Percentiles rank a stretch among this genome's conserved stretches.
Evolutionary conservation across 2,329 filamentous ascomycete species (phyloP).

Genomic region (Zymoseptoria brevis): DNA sequence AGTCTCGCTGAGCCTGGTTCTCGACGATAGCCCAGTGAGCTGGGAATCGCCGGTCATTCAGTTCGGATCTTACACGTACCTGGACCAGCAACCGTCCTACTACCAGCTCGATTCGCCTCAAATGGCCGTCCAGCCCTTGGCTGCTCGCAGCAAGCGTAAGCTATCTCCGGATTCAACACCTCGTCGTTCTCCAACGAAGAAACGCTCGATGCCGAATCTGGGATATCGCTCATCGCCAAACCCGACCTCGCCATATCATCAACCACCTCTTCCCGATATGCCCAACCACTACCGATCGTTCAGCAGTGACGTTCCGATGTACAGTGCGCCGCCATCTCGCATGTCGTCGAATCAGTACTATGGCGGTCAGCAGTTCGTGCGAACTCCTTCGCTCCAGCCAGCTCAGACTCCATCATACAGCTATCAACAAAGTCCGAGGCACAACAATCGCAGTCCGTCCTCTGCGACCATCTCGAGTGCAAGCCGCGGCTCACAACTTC

Average conservation of each 20-base stretch:
- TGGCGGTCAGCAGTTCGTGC: constrained; percentile 14
- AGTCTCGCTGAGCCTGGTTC: constrained; percentile 52
- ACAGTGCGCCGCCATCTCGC: constrained; percentile 19
- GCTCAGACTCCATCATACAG: constrained; percentile 31
- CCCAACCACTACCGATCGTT: constrained; percentile 32
- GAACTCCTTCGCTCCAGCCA: constrained; percentile 24
- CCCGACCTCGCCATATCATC: constrained; percentile 32
- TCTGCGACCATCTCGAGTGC: constrained; percentile 18
- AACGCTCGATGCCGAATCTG: constrained; percentile 31
- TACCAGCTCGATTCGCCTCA: constrained; percentile 25
- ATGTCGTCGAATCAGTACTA: constrained; percentile 24
- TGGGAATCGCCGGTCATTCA: constrained; percentile 39
- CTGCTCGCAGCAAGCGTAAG: constrained; percentile 48
- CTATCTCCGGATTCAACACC: constrained; percentile 44
- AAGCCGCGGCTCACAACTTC: constrained; percentile 25
- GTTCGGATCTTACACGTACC: constrained; percentile 56
- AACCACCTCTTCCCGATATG: constrained; percentile 29
- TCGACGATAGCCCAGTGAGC: constrained; percentile 41
- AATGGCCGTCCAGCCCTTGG: constrained; percentile 13
- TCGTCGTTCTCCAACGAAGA: constrained; percentile 40
- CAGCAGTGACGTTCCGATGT: constrained; percentile 27
- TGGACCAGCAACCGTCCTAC: constrained; percentile 21
- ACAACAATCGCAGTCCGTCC: constrained; percentile 23
- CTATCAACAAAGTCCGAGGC: constrained; percentile 18
- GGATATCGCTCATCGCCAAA: constrained; percentile 27